Base-by-base conservation (phyloP, 1,139 yeast genomes). In the Taphrina communis region DNA sequence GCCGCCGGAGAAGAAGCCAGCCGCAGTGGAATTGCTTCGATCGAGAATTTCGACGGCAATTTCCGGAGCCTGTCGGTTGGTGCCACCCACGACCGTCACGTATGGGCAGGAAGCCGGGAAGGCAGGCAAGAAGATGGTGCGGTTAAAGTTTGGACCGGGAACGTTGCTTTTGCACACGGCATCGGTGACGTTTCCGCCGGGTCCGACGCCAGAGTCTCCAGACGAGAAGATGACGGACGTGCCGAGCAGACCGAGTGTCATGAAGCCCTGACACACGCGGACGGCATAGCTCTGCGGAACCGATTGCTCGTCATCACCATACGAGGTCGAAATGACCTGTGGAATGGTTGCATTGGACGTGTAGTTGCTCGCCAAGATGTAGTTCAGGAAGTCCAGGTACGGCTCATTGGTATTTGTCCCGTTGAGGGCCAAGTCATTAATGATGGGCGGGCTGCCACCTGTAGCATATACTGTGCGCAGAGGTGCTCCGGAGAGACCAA, bases 191-290 rank as follows among this genome's bases (percentile, higher is more conserved):
- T 39, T 52, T 6, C 59, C 39, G 14, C 65, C 65, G n/a, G 56
- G 59, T 9, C 66, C 66, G 19, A 62, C 66, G 36, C 66, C 66
- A 52, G 38, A 19, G 36, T 62, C 66, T 11, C 66, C 66, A 7
- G 59, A 52, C 36, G 66, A 62, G 21, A 62, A 39, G 51, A 62
- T 41, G 17, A 62, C 57, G 11, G 59, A 51, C 21, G 57, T 62
- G 25, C 66, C 66, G 35, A 53, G 42, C 7, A 62, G 42, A 7
- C 59, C 66, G 41, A 62, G 52, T 9, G 59, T 42, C 66, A 62
- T 62, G 53, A 62, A 62, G n/a, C 66, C 66, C 11, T 42, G 25
- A 21, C 66, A 62, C 52, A 62, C 66, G 12, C 59, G 50, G 8
- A 9, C 52, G 36, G 57, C 57, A 38, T 62, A 62, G 12, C 56